Conservation (phyloP, 73 alveolate species). For the Tetrahymena malaccensis region DNA sequence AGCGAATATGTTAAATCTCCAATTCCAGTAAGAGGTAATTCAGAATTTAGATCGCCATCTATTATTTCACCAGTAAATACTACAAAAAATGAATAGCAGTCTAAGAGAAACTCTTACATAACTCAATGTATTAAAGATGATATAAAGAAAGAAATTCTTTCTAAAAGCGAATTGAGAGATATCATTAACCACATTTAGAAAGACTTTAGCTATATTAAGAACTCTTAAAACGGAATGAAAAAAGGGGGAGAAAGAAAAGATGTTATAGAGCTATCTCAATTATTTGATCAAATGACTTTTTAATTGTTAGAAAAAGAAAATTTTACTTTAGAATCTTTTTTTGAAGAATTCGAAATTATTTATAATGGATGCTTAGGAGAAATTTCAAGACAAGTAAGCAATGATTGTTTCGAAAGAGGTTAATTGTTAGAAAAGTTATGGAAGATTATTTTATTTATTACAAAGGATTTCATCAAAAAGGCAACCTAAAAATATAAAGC, state of each 20-base stretch:
- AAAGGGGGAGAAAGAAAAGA: neutral
- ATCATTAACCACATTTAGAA: neutral
- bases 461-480: neutral
- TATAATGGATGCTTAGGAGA: neutral
- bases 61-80: neutral
- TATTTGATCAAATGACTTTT: neutral
- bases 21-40: neutral
- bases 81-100: neutral
- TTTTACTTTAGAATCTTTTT: neutral
- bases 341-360: neutral
- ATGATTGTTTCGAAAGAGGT: neutral
- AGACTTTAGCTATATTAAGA: neutral
- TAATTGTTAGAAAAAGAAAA: neutral
- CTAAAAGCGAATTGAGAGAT: neutral
- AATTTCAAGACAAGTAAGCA: neutral
- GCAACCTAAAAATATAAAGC: neutral
- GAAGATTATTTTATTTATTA: neutral
- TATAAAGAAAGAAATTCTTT: neutral
- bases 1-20: neutral
- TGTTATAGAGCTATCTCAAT: neutral
- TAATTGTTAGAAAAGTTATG: neutral
- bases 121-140: neutral
- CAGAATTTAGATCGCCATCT: neutral
- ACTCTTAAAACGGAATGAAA: neutral
- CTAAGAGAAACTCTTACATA: neutral